A percentile compares a stretch with the other conserved stretches of the same genome.
Evolutionary conservation across 768 basidiomycete species (phyloP).

Genomic region (Tulasnella sp.): DNA sequence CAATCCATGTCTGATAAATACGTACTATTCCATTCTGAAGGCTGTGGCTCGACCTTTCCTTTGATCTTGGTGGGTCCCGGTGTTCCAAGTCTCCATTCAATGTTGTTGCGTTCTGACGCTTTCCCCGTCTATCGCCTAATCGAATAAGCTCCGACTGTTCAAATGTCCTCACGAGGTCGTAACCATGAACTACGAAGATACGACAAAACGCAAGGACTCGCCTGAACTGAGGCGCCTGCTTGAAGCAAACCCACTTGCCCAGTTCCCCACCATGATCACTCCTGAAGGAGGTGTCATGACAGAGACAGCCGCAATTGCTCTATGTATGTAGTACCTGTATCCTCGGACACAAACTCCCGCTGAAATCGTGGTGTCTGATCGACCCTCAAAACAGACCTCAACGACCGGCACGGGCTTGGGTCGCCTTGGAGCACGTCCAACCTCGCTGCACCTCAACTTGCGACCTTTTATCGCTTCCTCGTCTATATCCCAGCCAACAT

Average conservation of each 20-base stretch:
- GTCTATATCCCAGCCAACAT: slow-evolving; percentile 25
- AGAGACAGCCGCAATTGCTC: slow-evolving; percentile 16
- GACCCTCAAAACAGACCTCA: not conserved
- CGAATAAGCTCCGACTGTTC: slow-evolving; percentile 9
- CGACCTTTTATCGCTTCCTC: slow-evolving; percentile 16
- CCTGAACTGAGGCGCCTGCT: slow-evolving; percentile 16
- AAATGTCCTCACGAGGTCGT: slow-evolving; percentile 12
- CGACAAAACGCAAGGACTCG: not conserved
- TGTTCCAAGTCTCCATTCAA: too few species aligned
- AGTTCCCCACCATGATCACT: slow-evolving; percentile 22
- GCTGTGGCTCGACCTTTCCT: slow-evolving; percentile 8
- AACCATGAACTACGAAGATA: not conserved
- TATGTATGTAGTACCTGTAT: not conserved
- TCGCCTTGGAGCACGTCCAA: slow-evolving; percentile 18
- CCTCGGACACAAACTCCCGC: not conserved
- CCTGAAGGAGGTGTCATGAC: slow-evolving; percentile 15
- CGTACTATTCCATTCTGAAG: slow-evolving; percentile 9
- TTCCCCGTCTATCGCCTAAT: not conserved
- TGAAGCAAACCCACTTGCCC: slow-evolving; percentile 14
- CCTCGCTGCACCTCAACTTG: slow-evolving; percentile 1
- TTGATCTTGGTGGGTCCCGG: not conserved
- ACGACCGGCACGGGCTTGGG: slow-evolving; percentile 1
- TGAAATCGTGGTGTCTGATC: not conserved
- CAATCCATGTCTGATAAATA: not conserved
- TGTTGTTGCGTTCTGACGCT: too few species aligned